Conservation (phyloP, 345 rosid species). For the Dipteronia dyeriana region DNA sequence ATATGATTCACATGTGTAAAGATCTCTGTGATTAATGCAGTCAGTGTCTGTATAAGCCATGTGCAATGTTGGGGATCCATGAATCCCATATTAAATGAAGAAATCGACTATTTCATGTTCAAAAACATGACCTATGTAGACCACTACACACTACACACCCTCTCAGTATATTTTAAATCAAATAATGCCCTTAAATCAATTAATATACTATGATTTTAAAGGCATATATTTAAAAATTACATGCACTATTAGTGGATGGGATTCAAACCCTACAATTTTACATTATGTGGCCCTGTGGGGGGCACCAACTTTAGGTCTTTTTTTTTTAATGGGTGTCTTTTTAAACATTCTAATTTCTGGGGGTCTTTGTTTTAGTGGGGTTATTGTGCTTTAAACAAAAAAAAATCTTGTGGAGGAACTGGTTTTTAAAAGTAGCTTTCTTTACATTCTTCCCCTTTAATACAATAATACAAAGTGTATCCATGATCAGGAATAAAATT, state of each 20-base stretch:
- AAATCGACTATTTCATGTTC: constrained; percentile 33
- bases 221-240: neutral
- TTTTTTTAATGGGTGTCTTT: constrained; percentile 11
- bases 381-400: neutral
- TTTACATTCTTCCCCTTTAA: constrained; percentile 37
- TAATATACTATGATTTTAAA: neutral
- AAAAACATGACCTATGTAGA: constrained; percentile 31
- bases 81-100: constrained; percentile 35
- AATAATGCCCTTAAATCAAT: neutral
- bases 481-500: constrained; percentile 16
- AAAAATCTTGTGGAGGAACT: constrained; percentile 4
- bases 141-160: constrained; percentile 22
- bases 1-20: constrained; percentile 26
- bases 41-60: constrained; percentile 45
- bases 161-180: constrained; percentile 12
- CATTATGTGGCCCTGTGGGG: constrained; percentile 32
- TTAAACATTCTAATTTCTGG: constrained; percentile 32
- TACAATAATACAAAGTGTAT: constrained; percentile 19
- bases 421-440: constrained; percentile 38
- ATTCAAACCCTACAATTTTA: constrained; percentile 25
- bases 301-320: constrained; percentile 29
- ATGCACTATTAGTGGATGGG: neutral
- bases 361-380: constrained; percentile 24
- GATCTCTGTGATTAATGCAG: constrained; percentile 28
- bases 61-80: constrained; percentile 44